Evolutionary conservation across 2,329 filamentous ascomycete species (phyloP).

Genomic region (Scedosporium dehoogii): DNA sequence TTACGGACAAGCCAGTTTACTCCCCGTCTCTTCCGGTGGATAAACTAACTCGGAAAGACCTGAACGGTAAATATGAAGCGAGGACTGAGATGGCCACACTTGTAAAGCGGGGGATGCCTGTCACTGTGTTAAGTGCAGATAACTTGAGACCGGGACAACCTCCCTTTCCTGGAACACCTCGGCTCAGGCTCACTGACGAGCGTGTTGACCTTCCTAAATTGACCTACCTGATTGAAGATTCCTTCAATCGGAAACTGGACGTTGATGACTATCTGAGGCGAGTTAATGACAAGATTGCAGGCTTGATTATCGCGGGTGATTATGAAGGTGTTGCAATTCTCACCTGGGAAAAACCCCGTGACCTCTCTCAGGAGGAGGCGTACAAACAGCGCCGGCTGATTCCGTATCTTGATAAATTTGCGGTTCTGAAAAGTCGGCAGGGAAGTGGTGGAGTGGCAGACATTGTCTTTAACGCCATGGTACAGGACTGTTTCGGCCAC

Average conservation of each 20-base stretch:
- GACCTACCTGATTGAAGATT: constrained; percentile 84
- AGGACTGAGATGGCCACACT: constrained; percentile 53
- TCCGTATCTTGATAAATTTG: constrained; percentile 96
- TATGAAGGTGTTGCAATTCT: constrained; percentile 94
- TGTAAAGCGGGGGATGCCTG: constrained; percentile 81
- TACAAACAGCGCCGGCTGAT: constrained; percentile 56
- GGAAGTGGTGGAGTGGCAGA: constrained; percentile 90
- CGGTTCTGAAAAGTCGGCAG: constrained; percentile 78
- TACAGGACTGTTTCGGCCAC: constrained; percentile 73
- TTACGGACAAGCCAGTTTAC: constrained; percentile 88
- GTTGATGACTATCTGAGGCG: constrained; percentile 71
- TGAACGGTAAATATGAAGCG: constrained; percentile 5
- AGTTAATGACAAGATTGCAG: constrained; percentile 73
- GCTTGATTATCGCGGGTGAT: constrained; percentile 87
- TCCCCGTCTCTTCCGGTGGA: constrained; percentile 81
- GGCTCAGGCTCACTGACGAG: constrained; percentile 65
- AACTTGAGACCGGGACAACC: constrained; percentile 52
- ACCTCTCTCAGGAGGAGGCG: constrained; percentile 42
- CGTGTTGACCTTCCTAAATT: constrained; percentile 76
- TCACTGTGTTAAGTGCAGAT: constrained; percentile 52
- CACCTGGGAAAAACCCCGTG: constrained; percentile 79
- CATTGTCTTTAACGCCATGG: constrained; percentile 93
- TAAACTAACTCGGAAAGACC: constrained; percentile 13
- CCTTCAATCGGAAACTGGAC: constrained; percentile 77
- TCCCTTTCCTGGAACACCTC: constrained; percentile 46